Base-by-base conservation (phyloP, 371 early-diverging fungal genomes). In the Rhizopus delemar region DNA sequence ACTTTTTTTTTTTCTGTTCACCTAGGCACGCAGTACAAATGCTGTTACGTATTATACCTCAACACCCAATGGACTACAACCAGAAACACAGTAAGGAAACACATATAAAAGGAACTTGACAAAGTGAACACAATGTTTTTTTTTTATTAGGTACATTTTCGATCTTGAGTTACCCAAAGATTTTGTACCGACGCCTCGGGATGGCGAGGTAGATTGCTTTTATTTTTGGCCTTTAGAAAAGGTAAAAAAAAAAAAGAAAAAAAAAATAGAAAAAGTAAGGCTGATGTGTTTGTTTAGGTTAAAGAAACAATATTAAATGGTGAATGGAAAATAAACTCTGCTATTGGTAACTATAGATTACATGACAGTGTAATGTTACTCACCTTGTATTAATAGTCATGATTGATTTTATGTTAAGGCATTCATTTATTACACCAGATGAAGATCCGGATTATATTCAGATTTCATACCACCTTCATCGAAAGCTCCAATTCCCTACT, bases 201-300 rank as follows among this genome's bases (percentile, higher is more conserved):
- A 96, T 65, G 95, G 93, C 6, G 98, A 98, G 70, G 97, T 94
- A 3, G 85, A 89, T n/a, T 73, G 74, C 36, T 98, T 96, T 58
- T 82, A 85, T 45, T 73, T 93, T 41, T 83, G 88, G 91, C 62
- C 75, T 4, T 64, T 94, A 56, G 84, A 87, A 16, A 81, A 93
- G 67, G 85, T 90, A 46, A 61, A 46, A 45, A 45, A 45, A 45
- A 45, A 63, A 64, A 57, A 1, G 4, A 48, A 48, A 87, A 16
- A 81, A 2, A 8, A 16, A 22, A n/a, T 8, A 13, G 13, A 22
- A 15, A 32, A 7, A 43, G 4, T 13, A 38, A 38, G 5, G 13
- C 5, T 38, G 2, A 35, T 22, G 2, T 16, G 39, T 31, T 22
- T 41, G n/a, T 22, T 22, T 22, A 93, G 67, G 76, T 86, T n/a